Evolutionary conservation across 768 basidiomycete genomes (phyloP).

Genomic region (Pleurotus salmoneostramineus): DNA sequence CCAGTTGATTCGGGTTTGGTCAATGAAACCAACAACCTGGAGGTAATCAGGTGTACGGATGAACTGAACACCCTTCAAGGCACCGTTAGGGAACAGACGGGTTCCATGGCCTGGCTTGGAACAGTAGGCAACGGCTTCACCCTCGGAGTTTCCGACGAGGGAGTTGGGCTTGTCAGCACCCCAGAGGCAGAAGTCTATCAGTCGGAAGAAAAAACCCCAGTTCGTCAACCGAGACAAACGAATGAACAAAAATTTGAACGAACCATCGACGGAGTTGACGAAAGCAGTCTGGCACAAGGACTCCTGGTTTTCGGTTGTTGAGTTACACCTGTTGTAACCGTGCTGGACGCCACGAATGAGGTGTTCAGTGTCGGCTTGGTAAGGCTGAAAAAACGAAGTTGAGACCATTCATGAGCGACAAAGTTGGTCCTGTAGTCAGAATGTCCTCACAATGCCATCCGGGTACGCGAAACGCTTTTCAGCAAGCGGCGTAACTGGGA

Average conservation of each 20-base stretch:
- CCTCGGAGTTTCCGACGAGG: constrained; percentile 63
- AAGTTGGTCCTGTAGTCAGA: neutral
- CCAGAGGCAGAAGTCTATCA: constrained; percentile 69
- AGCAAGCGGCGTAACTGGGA: constrained; percentile 5
- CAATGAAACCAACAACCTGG: constrained; percentile 58
- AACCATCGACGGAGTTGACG: constrained; percentile 49
- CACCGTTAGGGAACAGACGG: constrained; percentile 66
- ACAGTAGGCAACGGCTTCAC: constrained; percentile 74
- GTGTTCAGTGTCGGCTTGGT: constrained; percentile 11
- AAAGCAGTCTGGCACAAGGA: constrained; percentile 54
- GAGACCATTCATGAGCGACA: neutral
- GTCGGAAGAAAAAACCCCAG: neutral
- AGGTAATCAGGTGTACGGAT: constrained; percentile 56
- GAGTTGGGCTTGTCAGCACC: constrained; percentile 47
- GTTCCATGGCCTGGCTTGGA: constrained; percentile 68
- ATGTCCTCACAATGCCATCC: constrained; percentile 3
- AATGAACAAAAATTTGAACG: neutral
- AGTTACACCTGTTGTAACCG: constrained; percentile 62
- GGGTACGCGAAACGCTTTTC: constrained; percentile 3
- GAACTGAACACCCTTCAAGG: constrained; percentile 62
- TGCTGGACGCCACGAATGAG: constrained; percentile 44
- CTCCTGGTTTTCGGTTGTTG: constrained; percentile 44
- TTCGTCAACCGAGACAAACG: no score
- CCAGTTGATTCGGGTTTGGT: constrained; percentile 60
- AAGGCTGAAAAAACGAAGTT: constrained; percentile 2